Conservation (phyloP, 805 yeast genomes). For the Metschnikowia peoriensis region DNA sequence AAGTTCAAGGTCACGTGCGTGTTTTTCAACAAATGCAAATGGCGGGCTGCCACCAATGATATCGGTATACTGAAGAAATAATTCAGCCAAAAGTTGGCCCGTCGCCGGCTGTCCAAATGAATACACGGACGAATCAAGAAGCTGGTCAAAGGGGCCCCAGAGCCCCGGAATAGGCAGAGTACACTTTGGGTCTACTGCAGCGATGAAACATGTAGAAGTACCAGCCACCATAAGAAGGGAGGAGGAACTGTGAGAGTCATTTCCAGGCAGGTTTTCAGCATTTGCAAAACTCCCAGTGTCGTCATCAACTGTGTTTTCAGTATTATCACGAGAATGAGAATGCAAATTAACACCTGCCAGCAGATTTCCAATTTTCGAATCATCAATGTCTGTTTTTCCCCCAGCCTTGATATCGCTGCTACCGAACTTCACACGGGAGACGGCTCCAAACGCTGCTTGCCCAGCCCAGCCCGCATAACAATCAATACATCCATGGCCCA, state of each 20-base stretch:
- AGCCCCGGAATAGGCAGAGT: conserved; percentile 38
- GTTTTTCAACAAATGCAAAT: conserved; percentile 20
- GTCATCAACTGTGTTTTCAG: too few relatives aligned
- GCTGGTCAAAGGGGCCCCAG: conserved; percentile 59
- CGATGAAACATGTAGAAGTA: conserved; percentile 56
- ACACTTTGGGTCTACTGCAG: conserved; percentile 23
- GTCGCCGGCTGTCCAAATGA: conserved; percentile 62
- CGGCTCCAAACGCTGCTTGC: neutral
- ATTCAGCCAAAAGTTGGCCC: conserved; percentile 50
- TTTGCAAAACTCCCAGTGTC: too few relatives aligned
- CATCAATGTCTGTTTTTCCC: neutral
- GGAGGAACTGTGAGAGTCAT: neutral
- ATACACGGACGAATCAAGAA: conserved; percentile 35
- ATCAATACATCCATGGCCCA: conserved; percentile 55
- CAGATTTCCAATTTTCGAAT: too few relatives aligned
- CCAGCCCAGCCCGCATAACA: conserved; percentile 50
- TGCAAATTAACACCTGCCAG: too few relatives aligned
- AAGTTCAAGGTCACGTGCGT: conserved; percentile 23
- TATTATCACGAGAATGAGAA: too few relatives aligned
- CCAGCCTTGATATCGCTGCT: neutral
- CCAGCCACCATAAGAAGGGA: conserved; percentile 50
- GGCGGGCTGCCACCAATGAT: conserved; percentile 6
- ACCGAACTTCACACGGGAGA: neutral
- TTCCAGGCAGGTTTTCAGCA: neutral
- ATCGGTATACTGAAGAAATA: conserved; percentile 34